Percentiles rank a stretch among this genome's conserved stretches.
These are phyloP conservation scores for Colletotrichum gigasporum DNA, from an alignment of 2,329 filamentous ascomycete species.

Conservation along the genomic window DNA sequence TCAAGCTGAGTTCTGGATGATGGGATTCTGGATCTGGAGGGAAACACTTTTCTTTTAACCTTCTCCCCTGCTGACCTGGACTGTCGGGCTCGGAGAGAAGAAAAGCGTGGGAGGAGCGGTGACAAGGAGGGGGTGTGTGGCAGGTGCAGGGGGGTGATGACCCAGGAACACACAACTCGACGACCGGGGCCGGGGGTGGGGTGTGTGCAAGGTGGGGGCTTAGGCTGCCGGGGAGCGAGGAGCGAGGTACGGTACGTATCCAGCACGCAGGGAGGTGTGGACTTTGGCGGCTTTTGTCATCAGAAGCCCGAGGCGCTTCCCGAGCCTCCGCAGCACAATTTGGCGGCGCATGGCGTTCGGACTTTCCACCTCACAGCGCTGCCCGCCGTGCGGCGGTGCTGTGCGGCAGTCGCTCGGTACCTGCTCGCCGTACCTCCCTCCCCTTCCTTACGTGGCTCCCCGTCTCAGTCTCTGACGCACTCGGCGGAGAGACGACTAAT, in stretches of 20 bases:
- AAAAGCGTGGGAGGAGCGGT: slow-evolving; percentile 28
- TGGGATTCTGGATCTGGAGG: slow-evolving; percentile 15
- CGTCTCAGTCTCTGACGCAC: slow-evolving; percentile 23
- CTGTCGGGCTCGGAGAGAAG: slow-evolving; percentile 32
- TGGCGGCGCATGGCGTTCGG: slow-evolving; percentile 9
- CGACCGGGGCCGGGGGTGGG: not conserved
- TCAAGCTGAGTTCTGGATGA: slow-evolving; percentile 14
- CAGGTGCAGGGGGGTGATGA: slow-evolving; percentile 22
- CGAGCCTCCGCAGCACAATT: slow-evolving; percentile 21
- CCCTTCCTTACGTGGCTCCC: not conserved
- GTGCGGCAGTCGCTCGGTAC: not conserved
- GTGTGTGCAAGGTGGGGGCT: slow-evolving; percentile 5
- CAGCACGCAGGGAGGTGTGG: slow-evolving; percentile 13
- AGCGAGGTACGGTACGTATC: too few species aligned
- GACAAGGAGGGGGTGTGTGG: slow-evolving; percentile 25
- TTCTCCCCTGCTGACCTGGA: slow-evolving; percentile 16
- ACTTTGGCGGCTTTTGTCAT: slow-evolving; percentile 31
- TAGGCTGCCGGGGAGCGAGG: too few species aligned
- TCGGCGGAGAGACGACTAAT: slow-evolving; percentile 3
- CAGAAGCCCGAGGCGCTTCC: slow-evolving; percentile 26
- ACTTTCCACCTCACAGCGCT: slow-evolving; percentile 29
- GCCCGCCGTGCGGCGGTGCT: not conserved
- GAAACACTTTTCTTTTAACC: slow-evolving; percentile 31
- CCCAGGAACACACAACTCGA: not conserved
- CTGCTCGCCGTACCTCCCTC: not conserved